Percentiles rank a stretch among this genome's conserved stretches.
Evolutionary conservation across 441 rosid genomes (phyloP).

Genomic region (Populus hybrid): DNA sequence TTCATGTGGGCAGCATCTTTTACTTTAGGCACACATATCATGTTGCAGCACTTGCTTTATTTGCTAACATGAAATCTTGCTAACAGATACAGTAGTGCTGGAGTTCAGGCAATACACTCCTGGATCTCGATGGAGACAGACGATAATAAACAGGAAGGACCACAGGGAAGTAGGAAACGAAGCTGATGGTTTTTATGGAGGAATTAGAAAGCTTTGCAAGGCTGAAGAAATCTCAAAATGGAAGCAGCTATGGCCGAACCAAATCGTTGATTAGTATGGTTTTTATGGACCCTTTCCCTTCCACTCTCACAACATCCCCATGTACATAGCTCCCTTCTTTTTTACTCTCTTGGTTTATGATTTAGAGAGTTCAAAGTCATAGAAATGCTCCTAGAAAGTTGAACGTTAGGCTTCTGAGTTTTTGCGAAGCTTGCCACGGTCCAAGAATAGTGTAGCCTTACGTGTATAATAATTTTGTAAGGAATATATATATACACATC

Average conservation of each 20-base stretch:
- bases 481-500: not conserved
- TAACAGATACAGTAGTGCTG: constrained; percentile 49
- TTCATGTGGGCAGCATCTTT: not conserved
- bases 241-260: constrained; percentile 56
- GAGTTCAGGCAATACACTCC: constrained; percentile 67
- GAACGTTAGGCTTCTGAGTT: not conserved
- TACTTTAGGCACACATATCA: not conserved
- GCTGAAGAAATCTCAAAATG: constrained; percentile 62
- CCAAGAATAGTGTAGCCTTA: not conserved
- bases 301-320: not conserved
- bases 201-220: constrained; percentile 56
- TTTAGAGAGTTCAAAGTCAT: not conserved
- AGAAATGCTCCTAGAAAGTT: not conserved
- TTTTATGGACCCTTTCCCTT: not conserved
- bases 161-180: constrained; percentile 69
- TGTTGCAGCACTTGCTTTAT: not conserved
- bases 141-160: constrained; percentile 43
- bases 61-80: constrained; percentile 13
- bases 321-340: constrained; percentile 10
- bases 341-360: not conserved
- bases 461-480: not conserved
- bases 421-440: not conserved
- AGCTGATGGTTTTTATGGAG: constrained; percentile 70
- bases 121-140: constrained; percentile 64
- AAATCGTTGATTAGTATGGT: constrained; percentile 30